Evolutionary conservation across 768 basidiomycete genomes (phyloP).

Genomic region (Macrolepiota dolichaula): DNA sequence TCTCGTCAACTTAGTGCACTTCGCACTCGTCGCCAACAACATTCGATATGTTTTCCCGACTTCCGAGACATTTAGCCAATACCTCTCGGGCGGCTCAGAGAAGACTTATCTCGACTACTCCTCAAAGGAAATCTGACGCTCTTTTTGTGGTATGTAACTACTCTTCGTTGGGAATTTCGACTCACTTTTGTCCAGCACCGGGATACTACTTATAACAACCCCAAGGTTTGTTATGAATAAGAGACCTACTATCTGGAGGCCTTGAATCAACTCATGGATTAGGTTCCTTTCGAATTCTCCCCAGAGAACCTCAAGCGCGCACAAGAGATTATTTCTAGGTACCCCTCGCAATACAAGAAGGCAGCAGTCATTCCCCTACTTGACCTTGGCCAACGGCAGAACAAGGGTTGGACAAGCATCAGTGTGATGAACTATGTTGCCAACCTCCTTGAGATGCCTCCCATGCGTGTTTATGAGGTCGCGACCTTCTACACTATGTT

Average conservation of each 20-base stretch:
- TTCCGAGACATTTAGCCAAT: constrained; percentile 28
- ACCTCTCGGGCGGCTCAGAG: constrained; percentile 18
- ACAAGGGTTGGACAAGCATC: constrained; percentile 98
- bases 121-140: constrained; percentile 66
- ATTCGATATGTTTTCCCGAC: constrained; percentile 28
- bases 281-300: constrained; percentile 91
- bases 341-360: constrained; percentile 98
- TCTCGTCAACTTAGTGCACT: constrained; percentile 14
- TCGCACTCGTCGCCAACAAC: constrained; percentile 10
- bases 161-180: constrained; percentile 13
- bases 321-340: constrained; percentile 85
- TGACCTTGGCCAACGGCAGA: constrained; percentile 95
- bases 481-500: constrained; percentile 99
- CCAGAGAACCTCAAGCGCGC: constrained; percentile 82
- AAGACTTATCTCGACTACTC: constrained; percentile 40
- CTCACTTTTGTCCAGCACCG: constrained; percentile 63
- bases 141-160: constrained; percentile 73
- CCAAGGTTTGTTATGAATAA: constrained; percentile 51
- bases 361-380: constrained; percentile 96
- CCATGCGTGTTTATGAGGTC: constrained; percentile 99
- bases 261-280: neutral
- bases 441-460: constrained; percentile 87
- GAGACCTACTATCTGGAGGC: neutral
- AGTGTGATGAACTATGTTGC: constrained; percentile 99
- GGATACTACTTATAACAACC: constrained; percentile 92